phyloP scores from a whole-genome alignment of 2,329 filamentous ascomycete genomes.

The Aspergillus oerlinghausenensis region DNA sequence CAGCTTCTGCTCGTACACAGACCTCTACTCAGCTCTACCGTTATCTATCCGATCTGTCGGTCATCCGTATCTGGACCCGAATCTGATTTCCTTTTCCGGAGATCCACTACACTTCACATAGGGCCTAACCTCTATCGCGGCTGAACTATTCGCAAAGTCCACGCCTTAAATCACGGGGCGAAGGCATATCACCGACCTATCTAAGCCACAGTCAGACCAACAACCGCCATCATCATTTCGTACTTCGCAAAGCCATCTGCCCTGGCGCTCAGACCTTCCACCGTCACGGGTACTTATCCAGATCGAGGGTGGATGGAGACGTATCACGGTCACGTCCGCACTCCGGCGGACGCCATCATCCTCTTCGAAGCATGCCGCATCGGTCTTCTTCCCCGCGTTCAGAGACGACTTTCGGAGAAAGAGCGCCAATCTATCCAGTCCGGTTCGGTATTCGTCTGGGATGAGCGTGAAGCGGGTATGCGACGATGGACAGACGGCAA shows the following conservation, averaged over 20 bases:
- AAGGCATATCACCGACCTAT: neutral
- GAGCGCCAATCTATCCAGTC: conserved; percentile 94
- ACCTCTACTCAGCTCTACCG: neutral
- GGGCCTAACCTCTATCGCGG: neutral
- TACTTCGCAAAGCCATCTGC: conserved; percentile 9
- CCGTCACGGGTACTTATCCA: conserved; percentile 15
- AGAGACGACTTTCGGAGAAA: conserved; percentile 90
- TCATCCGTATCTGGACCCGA: neutral
- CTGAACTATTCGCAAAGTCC: neutral
- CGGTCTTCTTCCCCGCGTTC: conserved; percentile 83
- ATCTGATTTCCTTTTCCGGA: conserved; percentile 8
- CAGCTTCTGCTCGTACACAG: neutral
- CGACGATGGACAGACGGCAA: conserved; percentile 97
- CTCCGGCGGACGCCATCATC: conserved; percentile 94
- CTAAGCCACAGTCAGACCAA: neutral
- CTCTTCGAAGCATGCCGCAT: conserved; percentile 96
- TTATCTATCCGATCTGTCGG: neutral
- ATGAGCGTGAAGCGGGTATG: conserved; percentile 97
- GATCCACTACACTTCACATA: neutral
- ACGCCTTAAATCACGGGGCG: neutral
- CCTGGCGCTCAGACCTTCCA: conserved; percentile 17
- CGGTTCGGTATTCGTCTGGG: conserved; percentile 99
- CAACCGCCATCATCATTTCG: conserved; percentile 8
- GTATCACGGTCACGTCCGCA: conserved; percentile 89
- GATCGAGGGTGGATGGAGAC: conserved; percentile 70